These are phyloP conservation scores for Telfairia occidentalis DNA, from an alignment of 331 rosid species.

Conservation along the genomic window DNA sequence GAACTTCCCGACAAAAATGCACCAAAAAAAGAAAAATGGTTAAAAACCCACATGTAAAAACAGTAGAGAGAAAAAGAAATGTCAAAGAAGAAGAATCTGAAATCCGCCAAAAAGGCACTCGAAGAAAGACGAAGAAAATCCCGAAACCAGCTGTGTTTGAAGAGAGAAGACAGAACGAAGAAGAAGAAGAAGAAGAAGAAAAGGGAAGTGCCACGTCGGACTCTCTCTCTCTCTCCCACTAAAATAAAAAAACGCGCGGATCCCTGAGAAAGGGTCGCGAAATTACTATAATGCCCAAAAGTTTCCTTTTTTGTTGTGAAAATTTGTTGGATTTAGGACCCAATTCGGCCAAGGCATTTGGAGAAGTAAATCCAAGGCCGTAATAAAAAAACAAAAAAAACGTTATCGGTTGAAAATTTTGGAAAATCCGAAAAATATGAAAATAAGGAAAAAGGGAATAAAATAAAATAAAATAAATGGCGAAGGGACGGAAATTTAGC, in stretches of 20 bases:
- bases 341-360: neutral
- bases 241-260: neutral
- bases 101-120: neutral
- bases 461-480: neutral
- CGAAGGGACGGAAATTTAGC: conserved; percentile 8
- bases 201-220: conserved; percentile 11
- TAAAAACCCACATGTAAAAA: neutral
- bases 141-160: neutral
- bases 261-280: neutral
- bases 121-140: neutral
- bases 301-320: neutral
- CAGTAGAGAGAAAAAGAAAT: neutral
- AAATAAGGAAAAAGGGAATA: neutral
- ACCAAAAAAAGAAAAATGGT: neutral
- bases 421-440: neutral
- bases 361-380: neutral
- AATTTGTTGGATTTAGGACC: neutral
- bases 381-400: neutral
- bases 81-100: neutral
- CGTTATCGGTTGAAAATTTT: neutral
- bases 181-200: neutral
- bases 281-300: neutral
- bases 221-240: neutral
- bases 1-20: neutral
- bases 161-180: neutral